A percentile compares a stretch with the other conserved stretches of the same genome.
Conservation (phyloP, 305 asterid species). For the Fraxinus ornus region DNA sequence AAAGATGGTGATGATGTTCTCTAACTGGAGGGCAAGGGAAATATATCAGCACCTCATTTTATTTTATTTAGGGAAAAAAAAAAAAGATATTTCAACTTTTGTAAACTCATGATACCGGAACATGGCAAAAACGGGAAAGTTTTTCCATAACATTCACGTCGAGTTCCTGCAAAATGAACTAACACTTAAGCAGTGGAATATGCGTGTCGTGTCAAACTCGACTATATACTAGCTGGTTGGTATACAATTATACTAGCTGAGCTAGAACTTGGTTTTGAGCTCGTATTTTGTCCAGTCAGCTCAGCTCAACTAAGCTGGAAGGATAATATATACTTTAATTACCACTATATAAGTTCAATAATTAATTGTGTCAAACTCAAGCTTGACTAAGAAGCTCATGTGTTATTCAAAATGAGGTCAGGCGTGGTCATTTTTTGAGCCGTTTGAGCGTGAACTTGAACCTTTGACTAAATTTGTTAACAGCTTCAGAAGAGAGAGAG, state of each 20-base stretch:
- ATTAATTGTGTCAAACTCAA: neutral
- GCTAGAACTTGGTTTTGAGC: neutral
- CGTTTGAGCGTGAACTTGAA: neutral
- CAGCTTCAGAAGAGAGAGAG: neutral
- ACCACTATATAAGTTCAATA: neutral
- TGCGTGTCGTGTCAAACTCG: neutral
- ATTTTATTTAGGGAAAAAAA: neutral
- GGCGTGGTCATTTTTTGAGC: neutral
- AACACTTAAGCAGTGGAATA: neutral
- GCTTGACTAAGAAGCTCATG: neutral
- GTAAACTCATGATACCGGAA: conserved; percentile 51
- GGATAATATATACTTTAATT: neutral
- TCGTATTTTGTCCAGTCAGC: neutral
- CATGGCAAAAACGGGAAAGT: conserved; percentile 86
- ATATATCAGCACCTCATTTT: neutral
- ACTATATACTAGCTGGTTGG: neutral
- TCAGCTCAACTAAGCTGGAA: neutral
- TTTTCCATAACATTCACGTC: conserved; percentile 74
- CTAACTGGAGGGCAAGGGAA: conserved; percentile 40
- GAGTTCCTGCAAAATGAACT: conserved; percentile 61
- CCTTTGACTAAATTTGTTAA: neutral
- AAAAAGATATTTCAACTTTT: conserved; percentile 5
- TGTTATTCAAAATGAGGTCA: neutral
- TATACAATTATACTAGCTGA: neutral
- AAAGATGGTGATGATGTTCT: conserved; percentile 65